Evolutionary conservation across 169 alveolate species (phyloP).

Genomic region (Eimeria necatrix): DNA sequence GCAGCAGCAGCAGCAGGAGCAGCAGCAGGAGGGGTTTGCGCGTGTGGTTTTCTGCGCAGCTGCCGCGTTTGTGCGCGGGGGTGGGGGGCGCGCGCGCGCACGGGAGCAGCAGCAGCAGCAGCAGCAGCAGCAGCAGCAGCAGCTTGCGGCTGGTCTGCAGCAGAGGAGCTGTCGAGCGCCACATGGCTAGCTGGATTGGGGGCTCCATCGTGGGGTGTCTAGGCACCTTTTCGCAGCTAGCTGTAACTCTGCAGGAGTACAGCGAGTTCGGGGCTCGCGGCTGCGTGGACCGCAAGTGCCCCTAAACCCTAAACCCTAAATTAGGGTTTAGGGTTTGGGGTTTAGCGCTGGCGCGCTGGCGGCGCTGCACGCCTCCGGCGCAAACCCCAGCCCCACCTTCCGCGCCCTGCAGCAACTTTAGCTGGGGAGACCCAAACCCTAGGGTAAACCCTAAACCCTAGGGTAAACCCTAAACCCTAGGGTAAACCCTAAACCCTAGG

Average conservation of each 20-base stretch:
- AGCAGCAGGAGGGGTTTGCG: background rate
- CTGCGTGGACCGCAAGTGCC: slow-evolving; percentile 93
- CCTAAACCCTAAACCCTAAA: background rate
- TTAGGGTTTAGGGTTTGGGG: no score
- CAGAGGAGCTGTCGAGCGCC: slow-evolving; percentile 88
- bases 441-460: no score
- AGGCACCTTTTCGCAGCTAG: slow-evolving; percentile 94
- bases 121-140: slow-evolving; percentile 65
- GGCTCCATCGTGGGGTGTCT: slow-evolving; percentile 94
- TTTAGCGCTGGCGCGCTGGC: no score
- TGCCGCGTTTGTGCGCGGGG: background rate
- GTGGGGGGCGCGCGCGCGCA: background rate
- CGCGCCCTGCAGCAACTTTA: no score
- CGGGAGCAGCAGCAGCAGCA: slow-evolving; percentile 45
- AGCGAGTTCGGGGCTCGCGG: slow-evolving; percentile 93
- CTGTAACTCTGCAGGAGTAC: slow-evolving; percentile 93
- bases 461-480: no score
- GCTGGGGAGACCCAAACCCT: no score
- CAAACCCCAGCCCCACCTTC: no score
- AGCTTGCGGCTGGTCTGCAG: slow-evolving; percentile 85
- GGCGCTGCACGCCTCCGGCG: no score
- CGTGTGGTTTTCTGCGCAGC: background rate
- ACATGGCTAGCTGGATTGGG: slow-evolving; percentile 95
- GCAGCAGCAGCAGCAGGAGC: background rate
- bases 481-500: no score